phyloP scores from a whole-genome alignment of 179 eudicot genomes.

The Corrigiola litoralis region DNA sequence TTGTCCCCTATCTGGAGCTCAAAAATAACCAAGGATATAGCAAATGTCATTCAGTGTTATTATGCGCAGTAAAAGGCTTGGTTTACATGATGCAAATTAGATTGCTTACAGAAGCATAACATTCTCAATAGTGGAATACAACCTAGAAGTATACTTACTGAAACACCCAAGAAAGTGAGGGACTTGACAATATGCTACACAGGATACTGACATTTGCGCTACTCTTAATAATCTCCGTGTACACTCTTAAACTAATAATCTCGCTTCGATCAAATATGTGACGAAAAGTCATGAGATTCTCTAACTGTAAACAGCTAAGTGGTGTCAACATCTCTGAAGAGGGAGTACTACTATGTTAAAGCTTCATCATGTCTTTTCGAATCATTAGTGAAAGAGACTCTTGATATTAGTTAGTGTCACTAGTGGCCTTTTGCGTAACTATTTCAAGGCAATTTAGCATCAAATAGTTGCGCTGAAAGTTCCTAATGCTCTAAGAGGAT shows the following conservation, averaged over 20 bases:
- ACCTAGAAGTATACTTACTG: conserved; percentile 10
- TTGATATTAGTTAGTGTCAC: neutral
- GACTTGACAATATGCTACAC: conserved; percentile 3
- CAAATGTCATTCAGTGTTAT: conserved; percentile 7
- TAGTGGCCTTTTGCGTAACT: neutral
- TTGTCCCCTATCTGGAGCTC: conserved; percentile 9
- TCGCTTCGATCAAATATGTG: conserved; percentile 17
- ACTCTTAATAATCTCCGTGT: conserved; percentile 6
- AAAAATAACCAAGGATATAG: neutral
- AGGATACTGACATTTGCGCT: conserved; percentile 23
- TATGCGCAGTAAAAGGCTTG: conserved; percentile 10
- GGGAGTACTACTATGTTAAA: conserved; percentile 9
- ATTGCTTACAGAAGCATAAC: neutral
- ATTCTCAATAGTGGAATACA: conserved; percentile 12
- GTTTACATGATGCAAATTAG: neutral
- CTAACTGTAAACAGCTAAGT: conserved; percentile 38
- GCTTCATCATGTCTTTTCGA: neutral
- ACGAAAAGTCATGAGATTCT: conserved; percentile 21
- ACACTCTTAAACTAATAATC: conserved; percentile 14
- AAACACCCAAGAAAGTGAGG: conserved; percentile 31
- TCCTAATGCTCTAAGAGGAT: conserved; percentile 12
- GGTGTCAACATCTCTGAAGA: conserved; percentile 23
- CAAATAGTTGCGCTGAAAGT: conserved; percentile 22
- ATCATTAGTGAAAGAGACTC: conserved; percentile 24
- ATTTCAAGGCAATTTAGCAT: neutral